Conservation (phyloP, 2,329 filamentous ascomycete species). For the Aureobasidium sp. region DNA sequence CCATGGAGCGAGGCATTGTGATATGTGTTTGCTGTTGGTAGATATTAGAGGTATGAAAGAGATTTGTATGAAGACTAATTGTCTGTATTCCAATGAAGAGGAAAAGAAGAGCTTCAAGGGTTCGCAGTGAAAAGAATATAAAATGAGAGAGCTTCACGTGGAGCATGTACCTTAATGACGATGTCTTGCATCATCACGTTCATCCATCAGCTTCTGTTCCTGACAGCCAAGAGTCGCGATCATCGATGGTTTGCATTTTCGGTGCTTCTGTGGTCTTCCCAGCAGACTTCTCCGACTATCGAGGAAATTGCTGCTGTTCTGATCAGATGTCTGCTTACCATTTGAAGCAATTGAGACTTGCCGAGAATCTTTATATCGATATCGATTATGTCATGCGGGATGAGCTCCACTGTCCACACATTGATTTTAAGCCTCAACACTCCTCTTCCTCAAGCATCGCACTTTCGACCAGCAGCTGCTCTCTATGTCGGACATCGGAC, state of each 20-base stretch:
- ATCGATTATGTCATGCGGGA: constrained; percentile 9
- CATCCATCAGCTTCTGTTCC: constrained; percentile 6
- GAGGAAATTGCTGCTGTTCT: not conserved
- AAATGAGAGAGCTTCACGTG: not conserved
- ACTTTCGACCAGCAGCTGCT: not conserved
- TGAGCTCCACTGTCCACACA: not conserved
- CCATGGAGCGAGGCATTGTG: constrained; percentile 19
- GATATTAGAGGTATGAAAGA: not conserved
- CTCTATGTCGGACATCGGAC: no score
- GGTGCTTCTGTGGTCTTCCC: not conserved
- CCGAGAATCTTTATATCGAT: not conserved
- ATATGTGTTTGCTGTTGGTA: not conserved
- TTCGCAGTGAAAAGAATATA: constrained; percentile 3
- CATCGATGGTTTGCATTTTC: constrained; percentile 2
- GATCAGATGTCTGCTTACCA: not conserved
- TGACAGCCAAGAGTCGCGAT: constrained; percentile 11
- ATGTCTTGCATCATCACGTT: constrained; percentile 6
- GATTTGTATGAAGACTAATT: not conserved
- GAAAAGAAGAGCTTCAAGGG: not conserved
- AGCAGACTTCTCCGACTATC: not conserved
- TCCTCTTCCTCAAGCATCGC: not conserved
- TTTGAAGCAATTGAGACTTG: not conserved
- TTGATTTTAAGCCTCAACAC: not conserved
- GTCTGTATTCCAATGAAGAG: not conserved
- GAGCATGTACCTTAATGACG: constrained; percentile 13